Percentiles rank a stretch among this genome's conserved stretches.
phyloP scores from a whole-genome alignment of 1,284 basidiomycete genomes.

The Ustilago crameri region DNA sequence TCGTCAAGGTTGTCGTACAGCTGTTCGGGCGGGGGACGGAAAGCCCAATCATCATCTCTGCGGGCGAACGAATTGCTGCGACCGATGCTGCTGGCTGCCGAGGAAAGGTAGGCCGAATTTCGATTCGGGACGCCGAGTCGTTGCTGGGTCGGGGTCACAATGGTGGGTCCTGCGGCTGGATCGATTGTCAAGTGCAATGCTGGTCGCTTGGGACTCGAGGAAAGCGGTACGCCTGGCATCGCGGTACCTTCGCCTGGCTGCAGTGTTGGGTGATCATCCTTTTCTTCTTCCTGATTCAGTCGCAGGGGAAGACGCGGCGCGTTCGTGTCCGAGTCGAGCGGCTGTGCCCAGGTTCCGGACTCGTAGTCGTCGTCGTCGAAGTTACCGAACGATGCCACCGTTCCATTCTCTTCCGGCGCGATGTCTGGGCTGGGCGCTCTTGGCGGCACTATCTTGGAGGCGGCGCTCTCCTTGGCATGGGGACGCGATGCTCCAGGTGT shows the following conservation, averaged over 20 bases:
- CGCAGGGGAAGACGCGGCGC: constrained; percentile 41
- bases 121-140: constrained; percentile 15
- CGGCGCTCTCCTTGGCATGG: constrained; percentile 22
- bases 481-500: constrained; percentile 35
- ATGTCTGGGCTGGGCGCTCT: constrained; percentile 20
- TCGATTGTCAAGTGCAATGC: constrained; percentile 60
- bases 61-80: constrained; percentile 60
- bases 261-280: constrained; percentile 33
- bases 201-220: constrained; percentile 51
- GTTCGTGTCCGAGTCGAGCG: constrained; percentile 48
- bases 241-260: constrained; percentile 35
- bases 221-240: constrained; percentile 1
- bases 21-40: constrained; percentile 90
- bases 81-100: constrained; percentile 38
- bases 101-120: constrained; percentile 22
- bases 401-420: constrained; percentile 49
- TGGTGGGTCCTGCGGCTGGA: constrained; percentile 33
- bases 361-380: constrained; percentile 60
- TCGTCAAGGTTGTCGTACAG: constrained; percentile 92
- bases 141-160: constrained; percentile 10
- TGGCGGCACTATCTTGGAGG: constrained; percentile 8
- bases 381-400: constrained; percentile 52
- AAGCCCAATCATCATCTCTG: constrained; percentile 70
- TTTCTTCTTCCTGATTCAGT: constrained; percentile 11
- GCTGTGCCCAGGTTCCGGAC: constrained; percentile 64